Evolutionary conservation across 1,284 basidiomycete species (phyloP), one percentile per base, ranked within the genome.

Genomic region (Malassezia cuniculi): DNA sequence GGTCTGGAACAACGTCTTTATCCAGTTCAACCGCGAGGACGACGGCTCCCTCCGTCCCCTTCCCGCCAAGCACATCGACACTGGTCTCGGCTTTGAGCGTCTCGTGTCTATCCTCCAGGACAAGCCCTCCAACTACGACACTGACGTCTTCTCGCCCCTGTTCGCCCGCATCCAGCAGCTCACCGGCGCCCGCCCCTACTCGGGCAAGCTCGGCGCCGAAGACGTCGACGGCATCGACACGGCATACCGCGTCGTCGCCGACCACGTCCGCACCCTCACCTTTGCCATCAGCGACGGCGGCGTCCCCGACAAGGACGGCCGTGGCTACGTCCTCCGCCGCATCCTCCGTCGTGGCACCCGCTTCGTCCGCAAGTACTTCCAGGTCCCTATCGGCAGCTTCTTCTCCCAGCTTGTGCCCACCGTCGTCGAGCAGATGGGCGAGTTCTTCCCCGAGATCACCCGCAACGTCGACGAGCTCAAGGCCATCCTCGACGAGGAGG

Each of bases 1-100:
- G 70, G 89, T 97, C 59, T 97, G 90, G 90, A 97, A 97, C 74
- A 93, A 93, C 69, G 90, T 97, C 42, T 97, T 95, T 70, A 95
- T 97, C 64, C 87, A 94, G 62, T 97, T 83, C 74, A 97, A 97
- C 70, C 82, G 90, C 27, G 90, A 95, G 70, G 76, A 79, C 27
- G 82, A 87, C 48, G 82, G 83, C 36, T 78, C 78, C 12, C 75
- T 97, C 12, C 79, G 78, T 43, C 52, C 78, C 1, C 76, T 97
- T 14, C 90, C 93, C 17, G 78, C 82, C 32, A 86, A 89, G 70
- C 90, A 97, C 63, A 82, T 97, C 52, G 90, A 97, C 69, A 97
- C 90, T 10, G 90, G 90, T 41, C 87, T 97, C 86, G 90, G 90
- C 41, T 97, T 93, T 69, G 90, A 97, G 70, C 85, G 90, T 46